These are phyloP conservation scores for Saccharomyces hybrid DNA, from an alignment of 1,139 yeast genomes.

Conservation along the genomic window DNA sequence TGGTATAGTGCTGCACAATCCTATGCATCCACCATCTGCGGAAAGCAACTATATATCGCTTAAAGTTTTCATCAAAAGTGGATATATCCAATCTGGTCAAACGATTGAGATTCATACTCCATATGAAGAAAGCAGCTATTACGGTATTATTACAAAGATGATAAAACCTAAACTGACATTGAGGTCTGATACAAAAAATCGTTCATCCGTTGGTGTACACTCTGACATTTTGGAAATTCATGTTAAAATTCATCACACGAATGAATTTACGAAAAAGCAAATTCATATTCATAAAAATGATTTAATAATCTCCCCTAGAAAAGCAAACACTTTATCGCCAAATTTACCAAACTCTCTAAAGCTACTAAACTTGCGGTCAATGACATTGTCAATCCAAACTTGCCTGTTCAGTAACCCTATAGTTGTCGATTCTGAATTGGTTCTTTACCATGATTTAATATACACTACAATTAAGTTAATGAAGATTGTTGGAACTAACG, in stretches of 20 bases:
- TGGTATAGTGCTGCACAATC: neutral
- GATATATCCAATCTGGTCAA: neutral
- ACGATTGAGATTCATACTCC: neutral
- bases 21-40: neutral
- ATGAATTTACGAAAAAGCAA: neutral
- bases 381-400: neutral
- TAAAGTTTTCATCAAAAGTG: neutral
- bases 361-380: neutral
- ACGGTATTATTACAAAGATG: neutral
- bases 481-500: neutral
- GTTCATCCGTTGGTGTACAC: neutral
- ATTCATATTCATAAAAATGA: neutral
- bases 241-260: neutral
- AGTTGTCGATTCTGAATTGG: neutral
- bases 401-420: neutral
- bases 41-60: neutral
- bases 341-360: neutral
- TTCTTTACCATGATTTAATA: neutral
- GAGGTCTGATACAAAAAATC: neutral
- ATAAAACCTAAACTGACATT: neutral
- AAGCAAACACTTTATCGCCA: neutral
- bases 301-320: neutral
- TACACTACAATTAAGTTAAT: neutral
- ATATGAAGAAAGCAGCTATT: neutral
- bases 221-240: neutral